These are phyloP conservation scores for Hypoxylon sp. DNA, from an alignment of 2,329 filamentous ascomycete species.

Conservation along the genomic window DNA sequence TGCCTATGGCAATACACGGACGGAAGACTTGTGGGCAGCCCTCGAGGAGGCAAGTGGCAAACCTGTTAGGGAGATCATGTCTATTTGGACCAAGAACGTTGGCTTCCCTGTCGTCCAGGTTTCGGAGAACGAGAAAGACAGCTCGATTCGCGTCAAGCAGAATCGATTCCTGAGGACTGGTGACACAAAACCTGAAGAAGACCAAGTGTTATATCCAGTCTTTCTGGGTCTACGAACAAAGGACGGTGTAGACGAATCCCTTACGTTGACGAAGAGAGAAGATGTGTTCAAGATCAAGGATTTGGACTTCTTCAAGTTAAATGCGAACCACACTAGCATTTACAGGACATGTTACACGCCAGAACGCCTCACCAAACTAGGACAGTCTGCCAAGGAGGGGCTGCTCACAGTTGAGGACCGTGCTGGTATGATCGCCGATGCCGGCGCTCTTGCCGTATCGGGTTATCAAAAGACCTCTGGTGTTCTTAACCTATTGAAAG, in stretches of 20 bases:
- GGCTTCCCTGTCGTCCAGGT: constrained; percentile 93
- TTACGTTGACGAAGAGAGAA: constrained; percentile 81
- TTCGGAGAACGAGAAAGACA: constrained; percentile 78
- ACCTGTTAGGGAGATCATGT: constrained; percentile 90
- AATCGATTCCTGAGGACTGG: constrained; percentile 94
- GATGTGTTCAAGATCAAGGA: constrained; percentile 82
- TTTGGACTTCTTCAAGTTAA: constrained; percentile 94
- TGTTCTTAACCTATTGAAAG: constrained; percentile 85
- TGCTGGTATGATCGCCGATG: constrained; percentile 94
- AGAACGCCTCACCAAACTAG: constrained; percentile 87
- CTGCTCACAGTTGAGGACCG: constrained; percentile 90
- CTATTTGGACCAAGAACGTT: constrained; percentile 97
- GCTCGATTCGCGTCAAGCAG: constrained; percentile 88
- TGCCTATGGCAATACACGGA: constrained; percentile 95
- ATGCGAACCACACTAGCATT: constrained; percentile 92
- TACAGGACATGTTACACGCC: constrained; percentile 92
- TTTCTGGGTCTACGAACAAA: constrained; percentile 89
- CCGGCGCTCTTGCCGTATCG: constrained; percentile 87
- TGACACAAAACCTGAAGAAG: constrained; percentile 94
- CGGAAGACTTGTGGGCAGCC: constrained; percentile 90
- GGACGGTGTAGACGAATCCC: constrained; percentile 82
- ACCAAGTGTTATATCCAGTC: constrained; percentile 88
- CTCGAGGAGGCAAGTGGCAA: constrained; percentile 91
- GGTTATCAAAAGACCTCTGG: constrained; percentile 96
- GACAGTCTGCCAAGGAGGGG: constrained; percentile 84